A percentile compares a stretch with the other conserved stretches of the same genome.
Conservation (phyloP, 371 early-diverging fungal species). For the Zopfochytrium polystomum region DNA sequence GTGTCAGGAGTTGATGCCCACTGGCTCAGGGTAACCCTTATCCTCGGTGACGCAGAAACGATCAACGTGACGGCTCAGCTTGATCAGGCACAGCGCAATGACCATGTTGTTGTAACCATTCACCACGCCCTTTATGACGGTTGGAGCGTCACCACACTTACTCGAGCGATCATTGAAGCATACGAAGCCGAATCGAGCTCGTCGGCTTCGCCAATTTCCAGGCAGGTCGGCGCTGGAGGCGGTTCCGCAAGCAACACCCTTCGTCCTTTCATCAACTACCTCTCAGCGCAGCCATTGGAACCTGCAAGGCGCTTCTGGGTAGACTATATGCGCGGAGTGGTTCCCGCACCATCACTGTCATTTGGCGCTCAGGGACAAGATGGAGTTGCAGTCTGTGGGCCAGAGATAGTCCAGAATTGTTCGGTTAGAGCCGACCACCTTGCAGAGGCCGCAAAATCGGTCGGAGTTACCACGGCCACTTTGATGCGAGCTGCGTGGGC, state of each 20-base stretch:
- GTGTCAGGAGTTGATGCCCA: too few species aligned
- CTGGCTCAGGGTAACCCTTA: too few species aligned
- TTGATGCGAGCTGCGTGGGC: slow-evolving; percentile 28
- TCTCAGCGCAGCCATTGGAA: neutral
- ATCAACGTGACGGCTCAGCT: too few species aligned
- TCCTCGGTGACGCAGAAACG: too few species aligned
- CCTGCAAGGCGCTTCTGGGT: neutral
- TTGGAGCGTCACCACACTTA: slow-evolving; percentile 19
- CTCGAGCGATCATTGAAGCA: slow-evolving; percentile 16
- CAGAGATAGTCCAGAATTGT: too few species aligned
- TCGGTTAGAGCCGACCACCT: slow-evolving; percentile 3
- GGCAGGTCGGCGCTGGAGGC: too few species aligned
- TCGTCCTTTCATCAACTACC: slow-evolving; percentile 14
- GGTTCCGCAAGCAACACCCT: slow-evolving; percentile 10
- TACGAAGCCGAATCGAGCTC: too few species aligned
- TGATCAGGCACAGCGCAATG: neutral
- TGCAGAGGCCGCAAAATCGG: neutral
- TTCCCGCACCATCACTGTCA: too few species aligned
- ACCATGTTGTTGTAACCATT: slow-evolving; percentile 27
- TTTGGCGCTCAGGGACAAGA: too few species aligned
- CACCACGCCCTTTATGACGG: slow-evolving; percentile 43
- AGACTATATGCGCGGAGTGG: slow-evolving; percentile 2
- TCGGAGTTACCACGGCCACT: slow-evolving; percentile 17
- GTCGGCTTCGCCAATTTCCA: too few species aligned
- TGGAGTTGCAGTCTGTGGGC: too few species aligned